Evolutionary conservation across 495 filamentous ascomycete genomes (phyloP), one percentile per base, ranked within the genome.

Genomic region (Lasiosphaeria ovina): DNA sequence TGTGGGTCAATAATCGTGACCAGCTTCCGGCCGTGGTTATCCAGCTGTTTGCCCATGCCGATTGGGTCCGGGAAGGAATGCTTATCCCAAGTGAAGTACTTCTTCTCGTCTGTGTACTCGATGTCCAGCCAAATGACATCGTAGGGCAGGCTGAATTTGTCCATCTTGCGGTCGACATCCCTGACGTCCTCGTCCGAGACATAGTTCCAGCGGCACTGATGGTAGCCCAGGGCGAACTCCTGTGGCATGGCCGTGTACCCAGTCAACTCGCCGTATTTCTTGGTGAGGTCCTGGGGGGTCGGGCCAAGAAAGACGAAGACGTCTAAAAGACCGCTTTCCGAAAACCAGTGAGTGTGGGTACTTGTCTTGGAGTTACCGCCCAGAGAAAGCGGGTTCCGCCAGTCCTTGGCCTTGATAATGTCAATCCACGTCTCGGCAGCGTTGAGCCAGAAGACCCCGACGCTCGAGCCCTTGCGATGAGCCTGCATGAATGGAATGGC

Each of bases 161-260:
- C 92, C 75, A 98, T 95, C 70, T 95, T 96, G 61, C 90, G 85
- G 70, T 98, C 93, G 54, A 98, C 92, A 70, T 97, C 90, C 71
- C 89, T 93, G 59, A 98, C 92, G 73, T 98, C 94, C 58, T 96
- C 91, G 65, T 97, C 93, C 3, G 90, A 95, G 62, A 96, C 85
- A 70, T 98, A 98, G 76, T 98, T 98, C 94, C 94, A 98, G 63
- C 94, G 87, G 73, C 94, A 97, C 71, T 98, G 94, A 67, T 98
- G 94, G 71, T 98, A 97, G 11, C 81, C 94, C 60, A 98, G 85
- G 5, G 93, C 83, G 66, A 98, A 98, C 58, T 91, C 86, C 68
- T 96, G 90, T 4, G 94, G 94, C 64, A 98, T 83, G 58, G 91
- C 84, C 32, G 91, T 92, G 64, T 86, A 93, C n/a, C 94, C 94